phyloP scores from a whole-genome alignment of 257 asterid species.

The Fraxinus quadrangulata region DNA sequence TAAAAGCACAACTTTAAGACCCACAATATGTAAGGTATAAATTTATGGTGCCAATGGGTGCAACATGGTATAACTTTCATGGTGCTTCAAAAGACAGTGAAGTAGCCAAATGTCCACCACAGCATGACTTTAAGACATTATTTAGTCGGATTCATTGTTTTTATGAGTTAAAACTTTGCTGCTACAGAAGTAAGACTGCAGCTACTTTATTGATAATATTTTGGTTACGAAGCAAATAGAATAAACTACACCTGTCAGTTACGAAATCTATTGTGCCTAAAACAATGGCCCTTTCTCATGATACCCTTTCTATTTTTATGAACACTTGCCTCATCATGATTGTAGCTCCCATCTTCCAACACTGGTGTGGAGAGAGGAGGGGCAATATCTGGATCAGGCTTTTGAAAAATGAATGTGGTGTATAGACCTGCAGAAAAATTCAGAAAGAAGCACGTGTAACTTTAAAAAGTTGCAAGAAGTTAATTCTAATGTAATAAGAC shows the following conservation, averaged over 20 bases:
- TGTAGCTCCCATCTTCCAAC: constrained; percentile 59
- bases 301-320: constrained; percentile 28
- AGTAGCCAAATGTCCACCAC: constrained; percentile 15
- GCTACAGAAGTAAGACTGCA: constrained; percentile 13
- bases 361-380: constrained; percentile 92
- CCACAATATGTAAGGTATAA: not conserved
- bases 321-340: constrained; percentile 75
- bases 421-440: constrained; percentile 63
- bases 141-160: not conserved
- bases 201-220: not conserved
- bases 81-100: constrained; percentile 1
- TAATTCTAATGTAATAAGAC: constrained; percentile 14
- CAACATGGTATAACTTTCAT: not conserved
- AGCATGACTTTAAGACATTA: not conserved
- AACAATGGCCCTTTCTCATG: constrained; percentile 13
- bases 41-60: not conserved
- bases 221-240: constrained; percentile 3
- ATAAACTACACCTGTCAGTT: constrained; percentile 4
- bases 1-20: not conserved
- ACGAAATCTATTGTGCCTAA: constrained; percentile 20
- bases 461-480: not conserved
- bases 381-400: constrained; percentile 84
- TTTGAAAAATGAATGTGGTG: constrained; percentile 85
- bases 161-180: constrained; percentile 17
- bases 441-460: not conserved